Conservation (phyloP, 2,329 filamentous ascomycete genomes). For the Fonsecaea pugnacius region DNA sequence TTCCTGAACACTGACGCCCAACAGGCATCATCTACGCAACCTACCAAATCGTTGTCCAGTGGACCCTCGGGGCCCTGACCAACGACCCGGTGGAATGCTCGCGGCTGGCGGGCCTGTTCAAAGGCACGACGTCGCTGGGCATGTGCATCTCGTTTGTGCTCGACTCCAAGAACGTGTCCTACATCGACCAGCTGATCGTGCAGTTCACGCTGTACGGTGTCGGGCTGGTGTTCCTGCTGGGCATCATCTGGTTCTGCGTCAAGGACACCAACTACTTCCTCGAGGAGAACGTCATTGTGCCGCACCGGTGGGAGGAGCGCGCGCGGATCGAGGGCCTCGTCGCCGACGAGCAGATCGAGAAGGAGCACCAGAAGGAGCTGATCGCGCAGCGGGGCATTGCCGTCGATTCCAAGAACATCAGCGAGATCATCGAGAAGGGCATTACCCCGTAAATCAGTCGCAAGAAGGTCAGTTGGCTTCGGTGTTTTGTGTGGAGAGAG, state of each 20-base stretch:
- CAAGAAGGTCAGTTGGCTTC: neutral
- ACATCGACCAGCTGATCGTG: constrained; percentile 32
- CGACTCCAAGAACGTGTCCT: constrained; percentile 33
- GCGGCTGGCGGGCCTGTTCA: constrained; percentile 32
- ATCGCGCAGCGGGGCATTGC: constrained; percentile 15
- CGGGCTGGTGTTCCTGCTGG: constrained; percentile 27
- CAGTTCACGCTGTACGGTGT: constrained; percentile 34
- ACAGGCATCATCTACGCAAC: constrained; percentile 29
- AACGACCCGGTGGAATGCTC: constrained; percentile 34
- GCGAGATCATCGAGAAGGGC: constrained; percentile 21
- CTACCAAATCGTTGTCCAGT: constrained; percentile 32
- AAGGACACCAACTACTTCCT: constrained; percentile 37
- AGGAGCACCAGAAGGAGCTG: constrained; percentile 28
- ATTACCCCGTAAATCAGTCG: neutral
- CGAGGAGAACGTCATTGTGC: constrained; percentile 37
- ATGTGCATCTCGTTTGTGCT: constrained; percentile 37
- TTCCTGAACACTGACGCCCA: neutral
- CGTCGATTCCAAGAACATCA: constrained; percentile 14
- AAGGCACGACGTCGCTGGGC: constrained; percentile 31
- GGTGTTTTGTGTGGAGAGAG: neutral
- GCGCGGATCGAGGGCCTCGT: constrained; percentile 26
- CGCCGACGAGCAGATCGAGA: constrained; percentile 27
- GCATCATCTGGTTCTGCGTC: constrained; percentile 30
- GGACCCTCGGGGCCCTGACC: constrained; percentile 28
- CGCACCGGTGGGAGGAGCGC: constrained; percentile 30